phyloP scores from a whole-genome alignment of 305 asterid species.

The Ajuga reptans region DNA sequence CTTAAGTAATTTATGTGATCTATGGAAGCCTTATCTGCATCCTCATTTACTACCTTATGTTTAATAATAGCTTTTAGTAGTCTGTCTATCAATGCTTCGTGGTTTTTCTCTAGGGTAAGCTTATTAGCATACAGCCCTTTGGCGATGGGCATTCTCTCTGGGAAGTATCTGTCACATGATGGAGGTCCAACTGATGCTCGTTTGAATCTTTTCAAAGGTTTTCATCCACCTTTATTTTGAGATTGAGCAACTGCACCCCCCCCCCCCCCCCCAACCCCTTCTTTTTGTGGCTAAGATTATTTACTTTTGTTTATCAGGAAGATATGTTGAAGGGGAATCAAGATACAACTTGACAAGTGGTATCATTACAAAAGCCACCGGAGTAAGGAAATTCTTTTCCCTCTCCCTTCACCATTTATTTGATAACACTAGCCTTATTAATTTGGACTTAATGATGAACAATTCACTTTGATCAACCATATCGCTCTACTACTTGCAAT shows the following conservation, averaged over 20 bases:
- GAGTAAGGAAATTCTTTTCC: constrained; percentile 36
- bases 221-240: constrained; percentile 3
- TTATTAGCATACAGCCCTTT: constrained; percentile 84
- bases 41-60: not conserved
- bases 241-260: not conserved
- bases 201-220: constrained; percentile 76
- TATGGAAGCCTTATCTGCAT: not conserved
- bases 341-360: constrained; percentile 61
- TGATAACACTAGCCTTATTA: not conserved
- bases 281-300: not conserved
- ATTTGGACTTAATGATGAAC: not conserved
- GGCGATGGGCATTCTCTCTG: constrained; percentile 92
- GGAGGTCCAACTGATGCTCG: constrained; percentile 54
- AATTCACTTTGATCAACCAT: not conserved
- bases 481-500: not conserved
- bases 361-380: constrained; percentile 41
- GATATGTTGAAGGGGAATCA: constrained; percentile 81
- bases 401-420: not conserved
- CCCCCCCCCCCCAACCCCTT: too few relatives aligned
- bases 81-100: constrained; percentile 9
- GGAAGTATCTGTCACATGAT: constrained; percentile 58
- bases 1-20: not conserved
- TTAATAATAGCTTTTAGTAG: not conserved
- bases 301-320: constrained; percentile 38
- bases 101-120: constrained; percentile 38